Conservation (phyloP, 208 protist species). For the Entamoeba invadens region DNA sequence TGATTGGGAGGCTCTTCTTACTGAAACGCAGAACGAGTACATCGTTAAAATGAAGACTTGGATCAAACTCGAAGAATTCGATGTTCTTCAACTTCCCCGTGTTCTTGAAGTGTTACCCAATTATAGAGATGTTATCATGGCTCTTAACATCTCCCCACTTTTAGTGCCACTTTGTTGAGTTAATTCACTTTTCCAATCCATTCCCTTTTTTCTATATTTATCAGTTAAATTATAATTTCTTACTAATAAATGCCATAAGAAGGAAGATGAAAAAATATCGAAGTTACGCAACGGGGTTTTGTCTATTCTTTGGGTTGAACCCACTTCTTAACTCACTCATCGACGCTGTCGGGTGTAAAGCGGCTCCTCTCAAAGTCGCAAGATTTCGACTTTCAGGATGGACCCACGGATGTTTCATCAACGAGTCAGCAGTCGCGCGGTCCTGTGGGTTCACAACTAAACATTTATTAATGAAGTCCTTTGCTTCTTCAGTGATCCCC, state of each 20-base stretch:
- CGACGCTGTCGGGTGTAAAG: not conserved
- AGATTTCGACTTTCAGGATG: not conserved
- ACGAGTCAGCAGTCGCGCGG: not conserved
- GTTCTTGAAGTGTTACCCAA: not conserved
- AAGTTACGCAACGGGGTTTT: not conserved
- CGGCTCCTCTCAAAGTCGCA: not conserved
- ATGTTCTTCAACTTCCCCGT: not conserved
- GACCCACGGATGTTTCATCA: not conserved
- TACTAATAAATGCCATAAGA: too few relatives aligned
- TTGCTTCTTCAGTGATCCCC: not conserved
- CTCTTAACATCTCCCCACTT: not conserved
- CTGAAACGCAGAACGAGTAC: not conserved
- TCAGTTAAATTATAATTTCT: too few relatives aligned
- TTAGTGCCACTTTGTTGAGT: not conserved
- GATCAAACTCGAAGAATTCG: not conserved
- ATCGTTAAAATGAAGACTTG: not conserved
- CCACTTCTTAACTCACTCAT: not conserved
- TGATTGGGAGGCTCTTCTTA: not conserved
- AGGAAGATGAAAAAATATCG: too few relatives aligned
- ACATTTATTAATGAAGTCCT: not conserved
- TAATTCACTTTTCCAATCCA: too few relatives aligned
- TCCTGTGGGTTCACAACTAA: not conserved
- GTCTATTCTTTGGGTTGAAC: not conserved
- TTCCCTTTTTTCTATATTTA: too few relatives aligned
- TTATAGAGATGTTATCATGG: not conserved